Evolutionary conservation across 2,329 filamentous ascomycete genomes (phyloP), one percentile per base, ranked within the genome.

Genomic region (Endoconidiophora polonica): DNA sequence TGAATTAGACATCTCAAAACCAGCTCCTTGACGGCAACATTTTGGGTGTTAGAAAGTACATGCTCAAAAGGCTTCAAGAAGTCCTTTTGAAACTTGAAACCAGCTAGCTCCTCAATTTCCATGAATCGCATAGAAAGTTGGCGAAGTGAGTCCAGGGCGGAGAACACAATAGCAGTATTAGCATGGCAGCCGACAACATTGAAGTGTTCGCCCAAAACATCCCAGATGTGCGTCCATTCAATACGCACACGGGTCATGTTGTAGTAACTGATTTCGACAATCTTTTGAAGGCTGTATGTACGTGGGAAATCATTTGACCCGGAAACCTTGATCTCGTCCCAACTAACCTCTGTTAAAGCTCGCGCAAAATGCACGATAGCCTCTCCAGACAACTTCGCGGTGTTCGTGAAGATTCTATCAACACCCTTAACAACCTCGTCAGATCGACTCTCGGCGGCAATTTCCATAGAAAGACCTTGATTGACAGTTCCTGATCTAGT

Each of bases 21-120:
- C 83, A 98, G 90, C 58, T 99, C 91, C 65, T 98, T 98, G 58
- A 99, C 91, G 0, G 85, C 80, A 16, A 94, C 80, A 55, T 91
- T 86, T 55, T 73, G 86, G 40, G 87, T 91, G 62, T 98, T 96
- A 52, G 84, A 81, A 68, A 98, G 86, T 58, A 99, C 87, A 63
- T 96, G 86, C 67, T 98, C 90, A 58, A 98, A 99, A 0, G 93
- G 91, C 65, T 95, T 96, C 49, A 98, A 68, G 63, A 99, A 98
- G 62, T 99, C 90, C 63, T 99, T 99, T 59, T 99, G 91, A 61
- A 99, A 99, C 64, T 96, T 96, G 76, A 99, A 99, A 59, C 93
- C 91, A 1, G 91, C 86, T 57, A 99, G 67, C 63, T 99, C 91
- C 62, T 94, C 91, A 54, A 96, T 87, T 65, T 98, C 91, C 83